Base-by-base conservation (phyloP, 2,329 filamentous ascomycete genomes). In the Colletotrichum sp. region DNA sequence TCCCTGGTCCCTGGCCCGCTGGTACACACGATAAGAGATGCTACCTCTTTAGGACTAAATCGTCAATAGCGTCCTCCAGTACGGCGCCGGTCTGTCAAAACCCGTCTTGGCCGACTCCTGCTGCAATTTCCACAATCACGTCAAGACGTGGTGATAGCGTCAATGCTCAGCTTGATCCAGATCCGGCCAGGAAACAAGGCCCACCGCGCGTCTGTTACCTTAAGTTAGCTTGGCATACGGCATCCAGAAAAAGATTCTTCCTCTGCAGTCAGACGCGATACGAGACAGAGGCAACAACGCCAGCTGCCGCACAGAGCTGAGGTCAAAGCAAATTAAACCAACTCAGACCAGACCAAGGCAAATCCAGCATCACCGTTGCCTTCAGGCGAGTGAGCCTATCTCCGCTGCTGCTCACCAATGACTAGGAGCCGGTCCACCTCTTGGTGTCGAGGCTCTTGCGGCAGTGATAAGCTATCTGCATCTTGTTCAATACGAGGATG, bases 91-190 rank as follows among this genome's bases (percentile, higher is more conserved):
- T 64, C 71, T 71, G 66, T 48, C 74, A 71, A 13, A 27, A 55
- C 60, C 71, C 74, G 71, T 63, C 67, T 75, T 76, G 71, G 74
- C 65, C 44, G 32, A 44, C 61, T 72, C 61, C 36, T 63, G 68
- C 52, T 27, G 71, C 74, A 76, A 76, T 76, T 76, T 75, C 74
- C 74, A 75, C 71, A 44, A 30, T 68, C 73, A 68, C 59, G 70
- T 75, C 73, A 68, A 69, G 60, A 55, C 71, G 71, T 66, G 52
- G 22, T 73, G 71, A 75, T 71, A 44, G 60, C 66, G 72, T 76
- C 74, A 76, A 76, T 61, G 65, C 74, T 68, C 71, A 70, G 22
- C 74, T 55, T 36, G 25, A 32, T 48, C 44, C 61, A 55, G 28
- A 74, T 52, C 34, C 72, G 72, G 72, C 19, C 68, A 48, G 55